Conservation (phyloP, 2,329 filamentous ascomycete genomes). For the Coniochaeta hoffmannii region DNA sequence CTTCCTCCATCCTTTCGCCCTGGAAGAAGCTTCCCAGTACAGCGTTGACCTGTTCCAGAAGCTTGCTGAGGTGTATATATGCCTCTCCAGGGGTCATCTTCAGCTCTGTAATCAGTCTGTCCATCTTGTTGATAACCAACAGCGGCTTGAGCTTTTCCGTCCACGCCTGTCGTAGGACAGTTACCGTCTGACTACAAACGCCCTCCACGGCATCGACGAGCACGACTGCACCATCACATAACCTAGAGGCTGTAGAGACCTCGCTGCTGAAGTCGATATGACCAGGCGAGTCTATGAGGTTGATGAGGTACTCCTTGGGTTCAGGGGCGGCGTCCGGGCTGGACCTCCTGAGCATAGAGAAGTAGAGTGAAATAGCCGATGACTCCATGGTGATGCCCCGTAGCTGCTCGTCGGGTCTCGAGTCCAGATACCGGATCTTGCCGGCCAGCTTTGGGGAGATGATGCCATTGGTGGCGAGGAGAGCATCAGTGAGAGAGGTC, state of each 20-base stretch:
- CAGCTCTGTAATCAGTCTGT: constrained; percentile 85
- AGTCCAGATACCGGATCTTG: constrained; percentile 97
- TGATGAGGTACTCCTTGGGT: constrained; percentile 88
- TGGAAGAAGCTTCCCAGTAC: constrained; percentile 97
- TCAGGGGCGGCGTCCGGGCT: constrained; percentile 60
- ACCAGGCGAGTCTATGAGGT: constrained; percentile 94
- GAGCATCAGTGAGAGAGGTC: constrained; percentile 89
- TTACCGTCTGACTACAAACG: constrained; percentile 97
- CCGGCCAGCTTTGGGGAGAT: constrained; percentile 96
- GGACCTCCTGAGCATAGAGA: constrained; percentile 77
- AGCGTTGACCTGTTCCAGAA: constrained; percentile 93
- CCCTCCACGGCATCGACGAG: constrained; percentile 95
- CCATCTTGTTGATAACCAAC: constrained; percentile 97
- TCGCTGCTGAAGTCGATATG: constrained; percentile 99
- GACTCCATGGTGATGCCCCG: constrained; percentile 99
- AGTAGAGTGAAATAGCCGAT: constrained; percentile 92
- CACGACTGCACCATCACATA: constrained; percentile 92
- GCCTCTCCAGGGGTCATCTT: constrained; percentile 90
- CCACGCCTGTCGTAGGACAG: constrained; percentile 91
- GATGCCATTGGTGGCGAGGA: constrained; percentile 98
- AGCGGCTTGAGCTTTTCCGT: constrained; percentile 91
- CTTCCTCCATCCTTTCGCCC: constrained; percentile 96
- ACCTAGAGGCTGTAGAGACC: constrained; percentile 86
- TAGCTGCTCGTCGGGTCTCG: constrained; percentile 88
- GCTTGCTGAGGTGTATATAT: constrained; percentile 78